Base-by-base conservation (phyloP, 345 rosid species). In the Citrus maxima region DNA sequence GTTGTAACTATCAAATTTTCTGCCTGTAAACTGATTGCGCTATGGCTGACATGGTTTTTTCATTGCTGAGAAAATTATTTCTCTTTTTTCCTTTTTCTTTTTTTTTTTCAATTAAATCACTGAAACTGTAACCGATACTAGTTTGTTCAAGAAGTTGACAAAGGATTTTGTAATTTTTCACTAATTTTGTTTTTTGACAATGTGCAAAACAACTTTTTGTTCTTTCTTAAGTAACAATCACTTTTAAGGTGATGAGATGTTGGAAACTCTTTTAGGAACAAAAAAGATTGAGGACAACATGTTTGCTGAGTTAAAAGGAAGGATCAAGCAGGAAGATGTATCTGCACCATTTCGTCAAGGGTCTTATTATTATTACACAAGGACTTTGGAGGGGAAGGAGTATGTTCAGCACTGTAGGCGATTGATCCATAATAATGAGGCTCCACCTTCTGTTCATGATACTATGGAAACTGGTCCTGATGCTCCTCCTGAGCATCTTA, bases 321-420 rank as follows among this genome's bases (percentile, higher is more conserved):
- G 98, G 81, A 84, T 95, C 77, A 93, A 95, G 86, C 97, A 95
- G 88, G 98, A 92, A 75, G 99, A 95, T 66, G 88, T 87, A 13
- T 83, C 93, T 51, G 94, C 89, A n/a, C 99, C 98, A 32, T 35
- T 77, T 27, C 88, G 97, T 24, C 87, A 84, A 78, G 95, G 93
- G 51, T 82, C 88, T 73, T 95, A 89, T 82, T 93, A 93, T 74
- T 95, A 93, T 69, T 93, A 93, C 30, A 14, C 72, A 40, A 91
- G 90, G 80, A 89, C 84, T 64, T 88, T 93, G 83, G 84, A 93
- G 73, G 99, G 99, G 16, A 95, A 92, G 80, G 99, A 95, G 85
- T 95, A 95, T 86, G 89, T 54, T 79, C 97, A 90, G 77, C 84
- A 88, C 22, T 95, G 98, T 78, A 85, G 99, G 72, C 89, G 94